These are phyloP conservation scores for Cyberlindnera subsufficiens DNA, from an alignment of 805 yeast genomes.

Conservation along the genomic window DNA sequence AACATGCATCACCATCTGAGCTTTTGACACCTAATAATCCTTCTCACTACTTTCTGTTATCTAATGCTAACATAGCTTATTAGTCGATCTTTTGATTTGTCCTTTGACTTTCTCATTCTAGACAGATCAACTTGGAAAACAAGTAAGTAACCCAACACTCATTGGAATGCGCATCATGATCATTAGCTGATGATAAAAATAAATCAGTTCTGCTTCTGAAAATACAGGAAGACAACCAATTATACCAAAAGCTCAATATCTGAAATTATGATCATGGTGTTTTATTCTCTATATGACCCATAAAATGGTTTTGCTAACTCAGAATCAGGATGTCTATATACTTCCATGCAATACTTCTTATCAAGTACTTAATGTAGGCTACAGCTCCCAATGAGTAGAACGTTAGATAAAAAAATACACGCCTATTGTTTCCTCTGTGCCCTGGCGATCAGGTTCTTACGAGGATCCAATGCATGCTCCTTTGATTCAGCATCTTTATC, in stretches of 20 bases:
- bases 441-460: conserved; percentile 5
- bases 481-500: background rate
- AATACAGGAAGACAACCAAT: conserved; percentile 68
- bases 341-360: too few relatives aligned
- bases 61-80: background rate
- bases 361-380: too few relatives aligned
- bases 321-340: too few relatives aligned
- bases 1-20: conserved; percentile 99
- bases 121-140: too few relatives aligned
- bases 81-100: too few relatives aligned
- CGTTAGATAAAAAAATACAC: too few relatives aligned
- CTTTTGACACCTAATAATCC: background rate
- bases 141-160: too few relatives aligned
- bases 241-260: conserved; percentile 50
- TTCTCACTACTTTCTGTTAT: background rate
- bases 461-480: conserved; percentile 6
- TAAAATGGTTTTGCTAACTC: too few relatives aligned
- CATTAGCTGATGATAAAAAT: conserved; percentile 52
- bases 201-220: conserved; percentile 98
- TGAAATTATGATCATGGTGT: too few relatives aligned
- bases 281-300: too few relatives aligned
- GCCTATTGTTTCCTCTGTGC: conserved; percentile 1
- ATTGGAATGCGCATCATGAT: background rate
- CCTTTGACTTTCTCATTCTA: too few relatives aligned
- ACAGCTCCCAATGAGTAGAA: too few relatives aligned